Percentiles rank a stretch among this genome's conserved stretches.
Conservation (phyloP, 1,139 yeast genomes). For the Yamadazyma pseudoaaseri region DNA sequence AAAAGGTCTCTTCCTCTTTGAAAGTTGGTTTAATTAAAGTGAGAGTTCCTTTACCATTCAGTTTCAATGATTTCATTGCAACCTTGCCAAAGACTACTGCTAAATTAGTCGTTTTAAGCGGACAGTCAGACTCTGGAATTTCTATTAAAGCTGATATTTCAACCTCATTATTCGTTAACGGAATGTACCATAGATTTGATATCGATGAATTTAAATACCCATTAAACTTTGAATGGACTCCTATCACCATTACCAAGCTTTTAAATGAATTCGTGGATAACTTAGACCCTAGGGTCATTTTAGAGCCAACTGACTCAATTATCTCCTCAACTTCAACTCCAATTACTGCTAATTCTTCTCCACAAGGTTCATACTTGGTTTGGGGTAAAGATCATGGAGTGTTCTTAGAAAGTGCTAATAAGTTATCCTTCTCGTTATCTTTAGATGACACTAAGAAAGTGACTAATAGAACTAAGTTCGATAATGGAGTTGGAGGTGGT, state of each 20-base stretch:
- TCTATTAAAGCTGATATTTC: conserved; percentile 67
- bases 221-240: conserved; percentile 57
- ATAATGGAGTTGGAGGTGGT: conserved; percentile 73
- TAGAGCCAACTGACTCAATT: conserved; percentile 9
- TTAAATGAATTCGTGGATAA: conserved; percentile 42
- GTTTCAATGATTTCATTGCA: conserved; percentile 55
- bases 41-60: conserved; percentile 80
- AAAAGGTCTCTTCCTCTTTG: conserved; percentile 26
- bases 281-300: conserved; percentile 27
- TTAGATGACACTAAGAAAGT: conserved; percentile 58
- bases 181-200: conserved; percentile 36
- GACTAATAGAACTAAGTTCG: conserved; percentile 63
- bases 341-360: conserved; percentile 43
- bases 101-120: conserved; percentile 59
- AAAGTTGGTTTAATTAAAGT: conserved; percentile 67
- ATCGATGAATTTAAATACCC: conserved; percentile 55
- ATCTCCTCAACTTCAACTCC: conserved; percentile 11
- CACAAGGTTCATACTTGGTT: conserved; percentile 53
- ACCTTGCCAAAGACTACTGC: conserved; percentile 58
- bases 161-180: conserved; percentile 63
- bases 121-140: conserved; percentile 29
- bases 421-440: conserved; percentile 70
- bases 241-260: conserved; percentile 50
- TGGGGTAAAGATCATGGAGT: conserved; percentile 69
- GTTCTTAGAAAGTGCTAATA: conserved; percentile 57